Conservation (phyloP, 1,284 basidiomycete species). For the Ganoderma boninense region DNA sequence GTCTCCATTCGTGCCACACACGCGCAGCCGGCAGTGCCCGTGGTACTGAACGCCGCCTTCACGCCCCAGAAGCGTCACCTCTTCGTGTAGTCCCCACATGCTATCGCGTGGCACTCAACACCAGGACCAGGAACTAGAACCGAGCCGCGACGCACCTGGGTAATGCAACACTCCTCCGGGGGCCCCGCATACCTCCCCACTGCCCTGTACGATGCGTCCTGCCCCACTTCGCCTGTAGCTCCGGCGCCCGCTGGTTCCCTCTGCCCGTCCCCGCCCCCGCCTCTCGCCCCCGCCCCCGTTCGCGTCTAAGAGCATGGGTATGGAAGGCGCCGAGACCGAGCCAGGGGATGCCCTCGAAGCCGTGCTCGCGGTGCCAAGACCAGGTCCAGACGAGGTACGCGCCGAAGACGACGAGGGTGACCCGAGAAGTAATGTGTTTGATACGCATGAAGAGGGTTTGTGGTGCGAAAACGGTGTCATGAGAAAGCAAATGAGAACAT, state of each 20-base stretch:
- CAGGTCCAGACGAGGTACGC: conserved; percentile 29
- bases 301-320: no score
- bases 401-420: conserved; percentile 25
- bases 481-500: background rate
- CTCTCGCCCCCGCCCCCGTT: background rate
- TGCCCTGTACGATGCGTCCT: conserved; percentile 68
- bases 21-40: no score
- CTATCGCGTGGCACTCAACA: no score
- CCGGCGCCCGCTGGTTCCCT: no score
- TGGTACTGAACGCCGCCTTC: no score
- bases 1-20: no score
- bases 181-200: conserved; percentile 55
- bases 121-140: no score
- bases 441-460: no score
- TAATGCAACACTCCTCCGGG: conserved; percentile 59
- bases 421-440: no score
- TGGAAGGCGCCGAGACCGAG: background rate
- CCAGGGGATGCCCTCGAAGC: conserved; percentile 6
- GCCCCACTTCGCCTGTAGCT: conserved; percentile 57
- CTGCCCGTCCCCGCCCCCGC: background rate
- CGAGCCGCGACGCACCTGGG: no score
- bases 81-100: no score
- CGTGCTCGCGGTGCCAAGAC: conserved; percentile 26
- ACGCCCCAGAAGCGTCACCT: no score
- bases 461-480: conserved; percentile 8